Evolutionary conservation across 768 basidiomycete genomes (phyloP).

Genomic region (Holtermannia corniformis): DNA sequence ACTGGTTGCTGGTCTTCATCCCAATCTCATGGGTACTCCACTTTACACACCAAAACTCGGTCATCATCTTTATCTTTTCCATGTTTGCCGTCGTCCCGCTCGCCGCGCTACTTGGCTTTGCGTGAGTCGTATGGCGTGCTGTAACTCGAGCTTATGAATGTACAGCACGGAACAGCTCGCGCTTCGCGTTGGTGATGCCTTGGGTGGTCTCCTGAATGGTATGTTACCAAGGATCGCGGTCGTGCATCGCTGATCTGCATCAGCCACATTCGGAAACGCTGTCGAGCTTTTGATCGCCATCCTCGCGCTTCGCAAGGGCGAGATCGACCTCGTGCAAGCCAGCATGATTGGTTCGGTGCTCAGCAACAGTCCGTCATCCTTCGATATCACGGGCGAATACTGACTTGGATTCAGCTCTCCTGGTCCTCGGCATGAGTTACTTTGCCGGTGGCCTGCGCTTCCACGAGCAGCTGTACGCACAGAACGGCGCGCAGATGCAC

Average conservation of each 20-base stretch:
- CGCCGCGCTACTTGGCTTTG: constrained; percentile 25
- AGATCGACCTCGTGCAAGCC: constrained; percentile 51
- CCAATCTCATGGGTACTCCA: constrained; percentile 49
- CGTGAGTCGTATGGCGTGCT: constrained; percentile 6
- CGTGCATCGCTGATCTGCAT: background rate
- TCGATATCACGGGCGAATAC: background rate
- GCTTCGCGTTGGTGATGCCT: constrained; percentile 37
- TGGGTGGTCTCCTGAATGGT: constrained; percentile 49
- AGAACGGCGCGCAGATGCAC: constrained; percentile 46
- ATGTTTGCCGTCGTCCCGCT: constrained; percentile 48
- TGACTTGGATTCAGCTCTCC: constrained; percentile 17
- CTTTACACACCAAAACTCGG: constrained; percentile 37
- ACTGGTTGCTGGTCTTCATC: constrained; percentile 46
- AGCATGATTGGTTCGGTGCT: constrained; percentile 50
- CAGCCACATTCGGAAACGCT: constrained; percentile 46
- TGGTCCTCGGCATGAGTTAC: constrained; percentile 41
- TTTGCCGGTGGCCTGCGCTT: constrained; percentile 47
- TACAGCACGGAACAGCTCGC: constrained; percentile 50
- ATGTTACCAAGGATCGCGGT: too few species aligned
- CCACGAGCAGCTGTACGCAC: constrained; percentile 50
- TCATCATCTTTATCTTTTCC: constrained; percentile 48
- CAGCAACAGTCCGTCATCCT: constrained; percentile 35
- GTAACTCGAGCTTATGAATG: constrained; percentile 28
- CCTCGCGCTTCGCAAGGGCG: constrained; percentile 36
- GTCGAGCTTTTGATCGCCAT: constrained; percentile 50